A percentile compares a stretch with the other conserved stretches of the same genome.
phyloP scores from a whole-genome alignment of 257 asterid species.

The Verbena officinalis region DNA sequence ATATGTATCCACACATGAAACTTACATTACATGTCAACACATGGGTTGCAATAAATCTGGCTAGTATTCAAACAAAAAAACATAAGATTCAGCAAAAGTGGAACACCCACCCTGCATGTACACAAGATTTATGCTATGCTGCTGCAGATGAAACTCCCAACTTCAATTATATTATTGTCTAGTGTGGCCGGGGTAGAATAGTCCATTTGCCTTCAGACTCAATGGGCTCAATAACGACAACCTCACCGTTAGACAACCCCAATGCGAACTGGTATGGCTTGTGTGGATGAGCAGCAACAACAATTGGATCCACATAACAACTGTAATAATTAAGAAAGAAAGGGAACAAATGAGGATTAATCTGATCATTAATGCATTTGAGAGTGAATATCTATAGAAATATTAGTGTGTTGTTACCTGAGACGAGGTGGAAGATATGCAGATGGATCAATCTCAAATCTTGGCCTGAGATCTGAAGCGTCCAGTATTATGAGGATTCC shows the following conservation, averaged over 20 bases:
- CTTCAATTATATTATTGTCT: slow-evolving; percentile 3
- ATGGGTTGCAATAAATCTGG: not conserved
- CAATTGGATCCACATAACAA: slow-evolving; percentile 43
- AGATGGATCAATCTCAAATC: slow-evolving; percentile 68
- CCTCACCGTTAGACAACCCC: slow-evolving; percentile 67
- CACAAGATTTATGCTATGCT: no score
- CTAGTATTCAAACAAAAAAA: not conserved
- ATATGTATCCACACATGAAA: not conserved
- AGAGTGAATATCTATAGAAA: no score
- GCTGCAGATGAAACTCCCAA: not conserved
- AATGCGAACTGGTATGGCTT: slow-evolving; percentile 65
- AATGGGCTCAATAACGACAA: slow-evolving; percentile 56
- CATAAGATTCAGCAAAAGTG: not conserved
- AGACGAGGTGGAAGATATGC: slow-evolving; percentile 53
- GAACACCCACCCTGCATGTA: not conserved
- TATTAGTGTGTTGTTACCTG: slow-evolving; percentile 34
- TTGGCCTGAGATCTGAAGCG: slow-evolving; percentile 58
- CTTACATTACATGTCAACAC: not conserved
- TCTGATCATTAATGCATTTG: no score
- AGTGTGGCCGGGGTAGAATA: slow-evolving; percentile 12
- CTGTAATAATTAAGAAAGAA: slow-evolving; percentile 27
- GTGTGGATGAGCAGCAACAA: slow-evolving; percentile 73
- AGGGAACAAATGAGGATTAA: no score
- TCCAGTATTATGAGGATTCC: slow-evolving; percentile 63
- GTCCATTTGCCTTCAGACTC: slow-evolving; percentile 52